phyloP scores from a whole-genome alignment of 1,139 yeast species.

The Geotrichum carabidarum region DNA sequence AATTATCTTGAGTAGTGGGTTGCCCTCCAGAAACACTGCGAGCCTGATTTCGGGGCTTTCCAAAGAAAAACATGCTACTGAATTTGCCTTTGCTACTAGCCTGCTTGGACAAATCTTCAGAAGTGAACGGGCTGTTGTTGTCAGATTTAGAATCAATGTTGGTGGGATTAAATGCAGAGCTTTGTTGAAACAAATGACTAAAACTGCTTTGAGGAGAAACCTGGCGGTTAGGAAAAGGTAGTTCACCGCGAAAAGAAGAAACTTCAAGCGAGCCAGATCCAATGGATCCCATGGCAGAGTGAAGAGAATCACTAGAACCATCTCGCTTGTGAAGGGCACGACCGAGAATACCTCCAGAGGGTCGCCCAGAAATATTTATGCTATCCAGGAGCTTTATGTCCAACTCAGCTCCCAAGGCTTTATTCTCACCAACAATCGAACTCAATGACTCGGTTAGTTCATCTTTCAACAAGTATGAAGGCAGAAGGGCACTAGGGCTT shows the following conservation, averaged over 20 bases:
- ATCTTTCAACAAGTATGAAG: conserved; percentile 14
- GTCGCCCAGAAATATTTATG: conserved; percentile 18
- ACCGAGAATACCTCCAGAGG: conserved; percentile 27
- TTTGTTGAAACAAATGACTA: conserved; percentile 11
- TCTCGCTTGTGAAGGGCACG: conserved; percentile 22
- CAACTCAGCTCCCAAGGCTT: not conserved
- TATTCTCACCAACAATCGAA: not conserved
- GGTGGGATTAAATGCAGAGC: not conserved
- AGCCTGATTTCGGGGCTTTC: conserved; percentile 16
- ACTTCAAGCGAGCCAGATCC: conserved; percentile 7
- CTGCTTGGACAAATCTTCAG: conserved; percentile 7
- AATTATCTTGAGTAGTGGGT: conserved; percentile 4
- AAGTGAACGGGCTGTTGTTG: not conserved
- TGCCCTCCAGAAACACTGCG: conserved; percentile 8
- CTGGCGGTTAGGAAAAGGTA: not conserved
- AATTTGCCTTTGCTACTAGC: conserved; percentile 11
- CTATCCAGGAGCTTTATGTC: conserved; percentile 29
- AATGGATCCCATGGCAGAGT: conserved; percentile 13
- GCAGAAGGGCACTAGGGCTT: conserved; percentile 9
- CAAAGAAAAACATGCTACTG: conserved; percentile 20
- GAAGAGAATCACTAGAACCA: conserved; percentile 16
- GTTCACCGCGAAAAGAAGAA: not conserved
- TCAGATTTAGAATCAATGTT: not conserved
- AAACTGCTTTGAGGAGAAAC: conserved; percentile 14
- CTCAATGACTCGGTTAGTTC: conserved; percentile 8